A percentile compares a stretch with the other conserved stretches of the same genome.
Evolutionary conservation across 495 filamentous ascomycete species (phyloP).

Genomic region (Penicillium pulvis): DNA sequence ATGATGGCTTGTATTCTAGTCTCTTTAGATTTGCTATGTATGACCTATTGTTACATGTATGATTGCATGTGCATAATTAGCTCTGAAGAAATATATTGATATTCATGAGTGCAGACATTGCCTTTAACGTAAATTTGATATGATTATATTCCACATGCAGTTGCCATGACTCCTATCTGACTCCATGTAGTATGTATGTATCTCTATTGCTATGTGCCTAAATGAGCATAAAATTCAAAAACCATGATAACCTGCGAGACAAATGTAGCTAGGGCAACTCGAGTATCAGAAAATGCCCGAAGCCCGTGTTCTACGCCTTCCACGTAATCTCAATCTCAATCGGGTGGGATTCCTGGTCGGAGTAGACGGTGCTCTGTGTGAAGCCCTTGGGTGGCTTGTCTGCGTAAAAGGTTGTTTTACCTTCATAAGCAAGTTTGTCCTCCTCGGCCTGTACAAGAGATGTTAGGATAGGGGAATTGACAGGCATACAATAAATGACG

Average conservation of each 20-base stretch:
- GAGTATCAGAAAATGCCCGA: not conserved
- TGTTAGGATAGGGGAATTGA: conserved; percentile 7
- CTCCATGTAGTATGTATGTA: not conserved
- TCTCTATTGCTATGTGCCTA: not conserved
- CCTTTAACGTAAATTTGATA: too few species aligned
- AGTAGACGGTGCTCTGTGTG: conserved; percentile 42
- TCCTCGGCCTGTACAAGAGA: conserved; percentile 31
- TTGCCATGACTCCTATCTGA: not conserved
- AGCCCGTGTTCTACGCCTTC: conserved; percentile 16
- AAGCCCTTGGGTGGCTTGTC: conserved; percentile 56
- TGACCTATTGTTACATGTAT: not conserved
- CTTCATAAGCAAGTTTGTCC: conserved; percentile 42
- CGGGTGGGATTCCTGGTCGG: conserved; percentile 35
- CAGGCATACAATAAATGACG: conserved; percentile 1
- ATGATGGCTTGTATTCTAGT: conserved; percentile 4
- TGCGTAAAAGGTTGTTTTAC: conserved; percentile 58
- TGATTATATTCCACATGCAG: not conserved
- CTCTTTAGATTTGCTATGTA: not conserved
- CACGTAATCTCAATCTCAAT: conserved; percentile 44
- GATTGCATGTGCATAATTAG: not conserved
- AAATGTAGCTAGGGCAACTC: not conserved
- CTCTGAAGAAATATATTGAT: not conserved
- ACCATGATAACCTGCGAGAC: not conserved
- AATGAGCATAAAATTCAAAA: not conserved
- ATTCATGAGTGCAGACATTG: not conserved